Conservation (phyloP, 1,284 basidiomycete genomes). For the Tylopilus orsonianus region DNA sequence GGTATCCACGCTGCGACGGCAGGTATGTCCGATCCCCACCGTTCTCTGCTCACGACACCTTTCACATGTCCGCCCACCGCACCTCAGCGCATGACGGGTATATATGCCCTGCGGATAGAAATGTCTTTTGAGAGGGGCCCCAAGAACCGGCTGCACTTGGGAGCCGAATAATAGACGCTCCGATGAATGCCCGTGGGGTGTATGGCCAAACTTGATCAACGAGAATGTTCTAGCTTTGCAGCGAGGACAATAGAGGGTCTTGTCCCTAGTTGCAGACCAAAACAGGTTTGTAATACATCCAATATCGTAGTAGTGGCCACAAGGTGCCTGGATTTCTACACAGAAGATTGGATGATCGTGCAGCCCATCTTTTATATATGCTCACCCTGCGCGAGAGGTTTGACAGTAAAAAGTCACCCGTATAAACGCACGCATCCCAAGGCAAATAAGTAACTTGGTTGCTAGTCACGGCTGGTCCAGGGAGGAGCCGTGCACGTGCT, state of each 20-base stretch:
- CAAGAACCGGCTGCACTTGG: slow-evolving; percentile 42
- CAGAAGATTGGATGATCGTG: slow-evolving; percentile 35
- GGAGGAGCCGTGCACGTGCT: too few species aligned
- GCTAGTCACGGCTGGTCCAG: too few species aligned
- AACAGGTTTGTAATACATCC: slow-evolving; percentile 41
- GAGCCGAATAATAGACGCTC: slow-evolving; percentile 41
- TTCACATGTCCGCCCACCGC: slow-evolving; percentile 35
- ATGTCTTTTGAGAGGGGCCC: slow-evolving; percentile 32
- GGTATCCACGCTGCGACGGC: slow-evolving; percentile 30
- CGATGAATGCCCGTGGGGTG: slow-evolving; percentile 26
- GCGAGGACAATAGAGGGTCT: slow-evolving; percentile 45
- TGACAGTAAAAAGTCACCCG: too few species aligned
- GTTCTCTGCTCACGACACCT: slow-evolving; percentile 34
- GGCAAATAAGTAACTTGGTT: too few species aligned
- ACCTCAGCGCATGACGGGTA: slow-evolving; percentile 25
- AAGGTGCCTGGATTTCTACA: slow-evolving; percentile 36
- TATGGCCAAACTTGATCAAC: slow-evolving; percentile 29
- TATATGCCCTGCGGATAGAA: background rate
- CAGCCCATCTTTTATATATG: too few species aligned
- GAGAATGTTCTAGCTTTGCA: slow-evolving; percentile 42
- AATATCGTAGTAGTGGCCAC: slow-evolving; percentile 42
- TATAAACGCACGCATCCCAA: too few species aligned
- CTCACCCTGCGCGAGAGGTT: too few species aligned
- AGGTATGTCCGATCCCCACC: slow-evolving; percentile 16
- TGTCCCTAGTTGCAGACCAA: slow-evolving; percentile 38